Evolutionary conservation across 2,329 filamentous ascomycete species (phyloP).

Genomic region (Pyrenochaeta sp.): DNA sequence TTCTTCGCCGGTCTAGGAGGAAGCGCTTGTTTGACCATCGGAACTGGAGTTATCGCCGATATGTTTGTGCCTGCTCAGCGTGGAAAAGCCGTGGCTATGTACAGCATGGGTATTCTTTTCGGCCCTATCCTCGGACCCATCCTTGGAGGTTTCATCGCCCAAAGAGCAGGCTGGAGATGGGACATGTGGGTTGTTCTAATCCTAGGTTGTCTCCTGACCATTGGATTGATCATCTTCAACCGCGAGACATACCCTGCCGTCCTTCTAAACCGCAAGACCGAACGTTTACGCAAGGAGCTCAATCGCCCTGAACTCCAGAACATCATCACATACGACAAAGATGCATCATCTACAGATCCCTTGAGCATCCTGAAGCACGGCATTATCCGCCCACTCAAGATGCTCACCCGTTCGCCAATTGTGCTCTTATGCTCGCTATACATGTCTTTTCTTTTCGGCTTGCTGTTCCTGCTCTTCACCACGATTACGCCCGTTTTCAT

Average conservation of each 20-base stretch:
- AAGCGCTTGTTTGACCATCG: constrained; percentile 45
- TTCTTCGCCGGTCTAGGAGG: constrained; percentile 31
- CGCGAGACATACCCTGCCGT: constrained; percentile 58
- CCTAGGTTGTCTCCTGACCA: constrained; percentile 28
- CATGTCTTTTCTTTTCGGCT: constrained; percentile 44
- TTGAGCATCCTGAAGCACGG: constrained; percentile 37
- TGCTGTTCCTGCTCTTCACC: constrained; percentile 48
- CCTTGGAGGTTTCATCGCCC: constrained; percentile 46
- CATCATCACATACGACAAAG: constrained; percentile 42
- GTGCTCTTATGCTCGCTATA: constrained; percentile 44
- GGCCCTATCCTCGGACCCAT: constrained; percentile 44
- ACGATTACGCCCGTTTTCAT: constrained; percentile 46
- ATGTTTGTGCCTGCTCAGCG: constrained; percentile 42
- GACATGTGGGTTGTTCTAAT: constrained; percentile 46
- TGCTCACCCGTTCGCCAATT: constrained; percentile 43
- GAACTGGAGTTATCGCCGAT: constrained; percentile 45
- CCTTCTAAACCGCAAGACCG: constrained; percentile 65
- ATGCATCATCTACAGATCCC: constrained; percentile 18
- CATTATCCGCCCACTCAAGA: constrained; percentile 44
- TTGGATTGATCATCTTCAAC: constrained; percentile 48
- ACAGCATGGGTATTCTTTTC: constrained; percentile 39
- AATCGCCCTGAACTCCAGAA: constrained; percentile 57
- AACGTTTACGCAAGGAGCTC: constrained; percentile 55
- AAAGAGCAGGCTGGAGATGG: constrained; percentile 46
- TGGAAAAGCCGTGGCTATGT: constrained; percentile 41